Evolutionary conservation across 306 rosid species (phyloP).

Genomic region (Trifolium repens): DNA sequence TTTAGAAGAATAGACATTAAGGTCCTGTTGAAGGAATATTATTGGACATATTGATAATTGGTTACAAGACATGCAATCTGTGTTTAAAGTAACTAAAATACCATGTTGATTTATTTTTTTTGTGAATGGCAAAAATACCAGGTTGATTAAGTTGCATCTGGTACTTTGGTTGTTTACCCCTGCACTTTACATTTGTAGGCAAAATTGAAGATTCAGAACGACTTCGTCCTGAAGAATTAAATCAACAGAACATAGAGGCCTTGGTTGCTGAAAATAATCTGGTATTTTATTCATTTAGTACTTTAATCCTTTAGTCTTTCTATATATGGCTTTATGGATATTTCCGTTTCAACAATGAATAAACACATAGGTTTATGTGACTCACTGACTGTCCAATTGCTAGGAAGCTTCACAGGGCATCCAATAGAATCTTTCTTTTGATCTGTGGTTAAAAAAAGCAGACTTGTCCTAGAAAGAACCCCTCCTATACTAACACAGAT

Average conservation of each 20-base stretch:
- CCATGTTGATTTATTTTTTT: neutral
- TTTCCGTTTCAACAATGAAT: slow-evolving; percentile 30
- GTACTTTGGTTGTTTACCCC: slow-evolving; percentile 3
- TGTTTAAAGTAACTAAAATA: slow-evolving; percentile 17
- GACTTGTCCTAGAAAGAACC: neutral
- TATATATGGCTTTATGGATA: slow-evolving; percentile 11
- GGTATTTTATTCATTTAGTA: slow-evolving; percentile 55
- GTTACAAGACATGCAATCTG: slow-evolving; percentile 28
- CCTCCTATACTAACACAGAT: neutral
- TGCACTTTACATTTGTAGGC: slow-evolving; percentile 48
- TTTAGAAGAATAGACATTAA: slow-evolving; percentile 15
- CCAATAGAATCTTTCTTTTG: neutral
- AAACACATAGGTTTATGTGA: slow-evolving; percentile 8
- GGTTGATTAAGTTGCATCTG: slow-evolving; percentile 26
- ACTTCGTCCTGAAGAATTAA: slow-evolving; percentile 95
- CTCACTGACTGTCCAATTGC: neutral
- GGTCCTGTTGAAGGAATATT: slow-evolving; percentile 24
- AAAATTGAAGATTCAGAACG: slow-evolving; percentile 85
- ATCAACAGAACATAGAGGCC: slow-evolving; percentile 97
- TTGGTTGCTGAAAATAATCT: slow-evolving; percentile 93
- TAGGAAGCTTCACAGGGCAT: slow-evolving; percentile 1
- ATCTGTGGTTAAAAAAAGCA: neutral
- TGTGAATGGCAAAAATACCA: neutral
- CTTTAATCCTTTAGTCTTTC: slow-evolving; percentile 27
- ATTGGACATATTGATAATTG: slow-evolving; percentile 16